phyloP scores from a whole-genome alignment of 495 filamentous ascomycete species.

The Rostrohypoxylon terebratum region DNA sequence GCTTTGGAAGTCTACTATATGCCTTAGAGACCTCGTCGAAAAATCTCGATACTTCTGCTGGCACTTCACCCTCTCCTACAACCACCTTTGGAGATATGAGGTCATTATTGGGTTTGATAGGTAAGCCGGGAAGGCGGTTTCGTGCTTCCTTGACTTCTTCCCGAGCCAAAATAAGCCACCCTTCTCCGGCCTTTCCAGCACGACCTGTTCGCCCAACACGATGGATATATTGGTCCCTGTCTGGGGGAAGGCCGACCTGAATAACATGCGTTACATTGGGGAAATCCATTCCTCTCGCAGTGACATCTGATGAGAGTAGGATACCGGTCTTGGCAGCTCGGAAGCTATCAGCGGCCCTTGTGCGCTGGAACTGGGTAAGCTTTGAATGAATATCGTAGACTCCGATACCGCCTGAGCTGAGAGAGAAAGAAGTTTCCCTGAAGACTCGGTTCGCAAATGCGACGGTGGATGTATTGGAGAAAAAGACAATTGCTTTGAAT shows the following conservation, averaged over 20 bases:
- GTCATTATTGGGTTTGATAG: conserved; percentile 68
- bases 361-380: conserved; percentile 76
- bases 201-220: conserved; percentile 80
- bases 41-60: conserved; percentile 53
- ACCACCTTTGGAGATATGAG: conserved; percentile 64
- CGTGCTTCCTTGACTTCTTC: conserved; percentile 65
- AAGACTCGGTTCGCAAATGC: conserved; percentile 72
- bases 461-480: conserved; percentile 80
- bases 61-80: conserved; percentile 50
- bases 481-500: conserved; percentile 95
- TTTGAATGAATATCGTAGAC: conserved; percentile 82
- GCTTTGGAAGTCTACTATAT: conserved; percentile 46
- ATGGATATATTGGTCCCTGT: conserved; percentile 87
- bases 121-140: conserved; percentile 68
- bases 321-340: conserved; percentile 71
- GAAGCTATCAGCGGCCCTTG: conserved; percentile 77
- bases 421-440: conserved; percentile 44
- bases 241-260: conserved; percentile 78
- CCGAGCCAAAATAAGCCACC: conserved; percentile 77
- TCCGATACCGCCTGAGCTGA: conserved; percentile 36
- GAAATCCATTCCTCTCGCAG: conserved; percentile 97
- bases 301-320: conserved; percentile 92
- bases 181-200: conserved; percentile 81
- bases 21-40: conserved; percentile 53
- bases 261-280: conserved; percentile 92